Evolutionary conservation across 2,329 filamentous ascomycete species (phyloP).

Genomic region (Dryadomyces quercivorus): DNA sequence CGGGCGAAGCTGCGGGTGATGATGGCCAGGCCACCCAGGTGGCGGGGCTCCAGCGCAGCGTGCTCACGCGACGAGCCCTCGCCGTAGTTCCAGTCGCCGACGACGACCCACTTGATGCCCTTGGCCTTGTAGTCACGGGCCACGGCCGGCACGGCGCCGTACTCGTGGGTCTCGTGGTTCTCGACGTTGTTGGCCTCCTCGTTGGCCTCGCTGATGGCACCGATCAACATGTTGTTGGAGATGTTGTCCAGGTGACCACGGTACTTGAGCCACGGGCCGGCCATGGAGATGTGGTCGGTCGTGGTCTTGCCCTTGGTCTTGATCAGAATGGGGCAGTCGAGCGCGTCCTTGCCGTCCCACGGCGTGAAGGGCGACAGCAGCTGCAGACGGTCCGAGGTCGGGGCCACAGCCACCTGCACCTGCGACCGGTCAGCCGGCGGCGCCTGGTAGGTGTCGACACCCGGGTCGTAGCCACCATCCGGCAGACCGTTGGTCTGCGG

Average conservation of each 20-base stretch:
- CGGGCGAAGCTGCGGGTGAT: constrained; percentile 92
- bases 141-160: constrained; percentile 79
- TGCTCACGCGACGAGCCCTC: constrained; percentile 97
- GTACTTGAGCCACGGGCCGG: constrained; percentile 96
- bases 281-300: constrained; percentile 96
- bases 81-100: constrained; percentile 99
- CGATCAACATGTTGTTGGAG: constrained; percentile 99
- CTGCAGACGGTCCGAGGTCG: constrained; percentile 87
- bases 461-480: constrained; percentile 68
- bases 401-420: constrained; percentile 72
- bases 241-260: constrained; percentile 98
- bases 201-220: constrained; percentile 92
- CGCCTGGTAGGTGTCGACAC: constrained; percentile 89
- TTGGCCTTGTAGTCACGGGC: constrained; percentile 98
- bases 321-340: constrained; percentile 80
- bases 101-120: constrained; percentile 90
- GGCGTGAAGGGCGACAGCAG: constrained; percentile 72
- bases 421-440: constrained; percentile 66
- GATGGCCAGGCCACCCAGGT: constrained; percentile 93
- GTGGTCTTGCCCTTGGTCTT: constrained; percentile 96
- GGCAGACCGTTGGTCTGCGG: constrained; percentile 78
- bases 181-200: constrained; percentile 95
- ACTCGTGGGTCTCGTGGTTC: constrained; percentile 76
- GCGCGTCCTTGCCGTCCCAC: constrained; percentile 88
- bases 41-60: constrained; percentile 91